Conservation (phyloP, 2,329 filamentous ascomycete species). For the Hypoxylon sp. region DNA sequence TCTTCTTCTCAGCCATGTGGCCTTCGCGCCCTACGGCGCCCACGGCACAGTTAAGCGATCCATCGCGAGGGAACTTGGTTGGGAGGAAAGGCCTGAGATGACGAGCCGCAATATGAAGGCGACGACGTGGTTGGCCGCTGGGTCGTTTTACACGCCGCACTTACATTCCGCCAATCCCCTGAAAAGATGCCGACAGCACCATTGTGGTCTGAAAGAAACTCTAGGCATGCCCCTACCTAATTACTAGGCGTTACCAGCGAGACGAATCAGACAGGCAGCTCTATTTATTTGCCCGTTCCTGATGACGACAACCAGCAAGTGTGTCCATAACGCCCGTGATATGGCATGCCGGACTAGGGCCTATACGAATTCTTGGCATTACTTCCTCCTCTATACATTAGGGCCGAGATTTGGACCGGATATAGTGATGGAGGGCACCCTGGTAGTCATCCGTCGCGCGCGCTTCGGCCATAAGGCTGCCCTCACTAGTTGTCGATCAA, state of each 20-base stretch:
- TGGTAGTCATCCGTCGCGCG: conserved; percentile 7
- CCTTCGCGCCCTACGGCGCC: conserved; percentile 19
- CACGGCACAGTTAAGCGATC: conserved; percentile 32
- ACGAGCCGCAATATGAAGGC: conserved; percentile 26
- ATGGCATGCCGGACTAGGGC: conserved; percentile 34
- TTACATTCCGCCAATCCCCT: conserved; percentile 10
- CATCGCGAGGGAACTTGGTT: conserved; percentile 8
- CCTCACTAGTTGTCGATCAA: conserved; percentile 17
- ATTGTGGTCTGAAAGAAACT: conserved; percentile 18
- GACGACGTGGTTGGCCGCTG: conserved; percentile 22
- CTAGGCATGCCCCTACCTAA: conserved; percentile 20
- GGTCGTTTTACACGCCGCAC: conserved; percentile 24
- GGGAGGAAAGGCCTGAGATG: conserved; percentile 7
- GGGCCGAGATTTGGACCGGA: conserved; percentile 42
- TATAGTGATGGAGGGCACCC: conserved; percentile 36
- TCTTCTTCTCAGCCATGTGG: conserved; percentile 28
- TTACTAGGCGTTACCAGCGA: conserved; percentile 10
- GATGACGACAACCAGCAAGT: conserved; percentile 38
- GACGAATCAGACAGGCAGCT: conserved; percentile 23
- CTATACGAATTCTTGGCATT: conserved; percentile 35
- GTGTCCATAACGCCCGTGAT: conserved; percentile 19
- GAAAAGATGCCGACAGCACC: conserved; percentile 11
- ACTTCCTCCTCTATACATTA: conserved; percentile 37
- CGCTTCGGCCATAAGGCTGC: conserved; percentile 29
- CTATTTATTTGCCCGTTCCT: conserved; percentile 20